Evolutionary conservation across 106 monocot species (phyloP).

Genomic region (Hemerocallis citrina): DNA sequence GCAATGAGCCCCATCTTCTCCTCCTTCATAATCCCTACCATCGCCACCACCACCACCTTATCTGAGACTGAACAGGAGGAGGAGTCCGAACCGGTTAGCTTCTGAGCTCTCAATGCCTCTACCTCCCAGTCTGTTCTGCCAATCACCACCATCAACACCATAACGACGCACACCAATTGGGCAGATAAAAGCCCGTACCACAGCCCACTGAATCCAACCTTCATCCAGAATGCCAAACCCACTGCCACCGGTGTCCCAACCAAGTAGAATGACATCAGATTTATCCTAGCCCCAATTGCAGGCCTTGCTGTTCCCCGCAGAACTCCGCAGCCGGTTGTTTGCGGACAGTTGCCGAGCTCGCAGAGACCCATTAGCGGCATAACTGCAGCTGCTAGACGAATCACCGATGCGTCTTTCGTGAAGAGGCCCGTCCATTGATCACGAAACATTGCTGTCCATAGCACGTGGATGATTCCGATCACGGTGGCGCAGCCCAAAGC

Average conservation of each 20-base stretch:
- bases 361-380: constrained; percentile 75
- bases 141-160: constrained; percentile 43
- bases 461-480: constrained; percentile 37
- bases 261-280: constrained; percentile 71
- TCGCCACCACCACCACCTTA: too few species aligned
- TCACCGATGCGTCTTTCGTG: constrained; percentile 48
- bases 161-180: constrained; percentile 46
- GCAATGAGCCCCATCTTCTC: constrained; percentile 12
- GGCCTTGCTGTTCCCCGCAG: constrained; percentile 78
- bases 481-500: constrained; percentile 53
- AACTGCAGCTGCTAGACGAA: constrained; percentile 49
- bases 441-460: constrained; percentile 38
- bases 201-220: constrained; percentile 58
- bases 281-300: constrained; percentile 59
- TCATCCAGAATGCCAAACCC: constrained; percentile 47
- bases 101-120: constrained; percentile 59
- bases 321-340: constrained; percentile 84
- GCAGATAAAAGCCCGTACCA: constrained; percentile 78
- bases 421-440: constrained; percentile 52
- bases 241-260: constrained; percentile 81
- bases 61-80: too few species aligned
- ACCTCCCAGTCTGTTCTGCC: constrained; percentile 68
- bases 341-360: constrained; percentile 90
- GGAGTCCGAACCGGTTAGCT: constrained; percentile 37
- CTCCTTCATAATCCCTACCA: too few species aligned